phyloP scores from a whole-genome alignment of 169 alveolate genomes.

The Eimeria necatrix region DNA sequence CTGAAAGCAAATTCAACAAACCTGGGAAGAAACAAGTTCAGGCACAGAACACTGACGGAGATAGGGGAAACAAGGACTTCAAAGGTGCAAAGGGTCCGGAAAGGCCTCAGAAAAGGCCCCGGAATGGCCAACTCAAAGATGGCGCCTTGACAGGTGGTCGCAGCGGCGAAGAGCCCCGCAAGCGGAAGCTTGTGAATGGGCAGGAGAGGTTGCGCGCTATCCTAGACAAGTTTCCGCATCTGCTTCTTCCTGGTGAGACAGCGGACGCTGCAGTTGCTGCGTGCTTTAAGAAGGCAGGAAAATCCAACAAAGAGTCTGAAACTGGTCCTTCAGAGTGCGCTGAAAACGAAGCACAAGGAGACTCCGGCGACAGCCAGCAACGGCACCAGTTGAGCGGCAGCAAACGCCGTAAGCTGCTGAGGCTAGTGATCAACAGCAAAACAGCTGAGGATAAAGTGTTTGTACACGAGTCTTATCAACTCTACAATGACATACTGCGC shows the following conservation, averaged over 20 bases:
- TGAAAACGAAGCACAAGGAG: neutral
- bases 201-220: neutral
- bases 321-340: neutral
- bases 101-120: neutral
- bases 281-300: slow-evolving; percentile 1
- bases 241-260: neutral
- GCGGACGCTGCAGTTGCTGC: slow-evolving; percentile 36
- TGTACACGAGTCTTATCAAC: neutral
- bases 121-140: neutral
- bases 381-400: slow-evolving; percentile 7
- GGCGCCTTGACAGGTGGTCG: neutral
- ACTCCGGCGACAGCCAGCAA: neutral
- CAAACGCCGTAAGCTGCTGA: slow-evolving; percentile 20
- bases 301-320: neutral
- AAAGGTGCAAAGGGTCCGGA: neutral
- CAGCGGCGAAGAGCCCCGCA: neutral
- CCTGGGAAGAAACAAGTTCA: neutral
- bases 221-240: neutral
- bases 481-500: neutral
- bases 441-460: neutral
- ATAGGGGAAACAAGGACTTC: too few species aligned
- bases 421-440: slow-evolving; percentile 15
- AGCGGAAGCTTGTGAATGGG: slow-evolving; percentile 5
- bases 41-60: neutral
- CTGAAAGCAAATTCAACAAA: neutral